Conservation (phyloP, 331 rosid genomes). For the Acacia concinna region DNA sequence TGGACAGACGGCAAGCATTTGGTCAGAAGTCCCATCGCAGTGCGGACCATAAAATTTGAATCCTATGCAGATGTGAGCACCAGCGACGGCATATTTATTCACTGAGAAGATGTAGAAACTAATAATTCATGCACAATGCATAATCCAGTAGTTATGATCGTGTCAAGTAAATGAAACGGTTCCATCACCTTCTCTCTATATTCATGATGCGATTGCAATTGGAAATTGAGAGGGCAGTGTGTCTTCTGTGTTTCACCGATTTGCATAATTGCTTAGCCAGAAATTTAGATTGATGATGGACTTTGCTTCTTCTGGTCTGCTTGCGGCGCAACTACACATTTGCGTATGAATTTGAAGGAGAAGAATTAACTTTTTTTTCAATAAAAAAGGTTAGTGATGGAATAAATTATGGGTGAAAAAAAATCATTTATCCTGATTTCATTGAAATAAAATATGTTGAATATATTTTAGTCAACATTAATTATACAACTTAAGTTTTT, state of each 20-base stretch:
- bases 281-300: too few relatives aligned
- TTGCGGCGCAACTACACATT: too few relatives aligned
- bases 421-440: too few relatives aligned
- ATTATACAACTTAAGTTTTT: too few relatives aligned
- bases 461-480: too few relatives aligned
- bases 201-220: background rate
- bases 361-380: too few relatives aligned
- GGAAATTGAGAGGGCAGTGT: background rate
- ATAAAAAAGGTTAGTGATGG: too few relatives aligned
- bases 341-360: too few relatives aligned
- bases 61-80: constrained; percentile 2
- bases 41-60: constrained; percentile 43
- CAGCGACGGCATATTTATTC: background rate
- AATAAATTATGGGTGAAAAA: background rate
- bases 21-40: constrained; percentile 60
- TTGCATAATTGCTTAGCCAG: too few relatives aligned
- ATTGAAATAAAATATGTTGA: background rate
- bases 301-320: too few relatives aligned
- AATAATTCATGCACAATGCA: background rate
- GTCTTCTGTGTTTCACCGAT: too few relatives aligned
- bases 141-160: background rate
- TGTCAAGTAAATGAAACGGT: background rate
- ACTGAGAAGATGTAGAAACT: constrained; percentile 9
- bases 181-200: background rate
- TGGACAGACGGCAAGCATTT: constrained; percentile 67